A percentile compares a stretch with the other conserved stretches of the same genome.
Evolutionary conservation across 2,329 filamentous ascomycete species (phyloP).

Genomic region (Fusarium mundagurra): DNA sequence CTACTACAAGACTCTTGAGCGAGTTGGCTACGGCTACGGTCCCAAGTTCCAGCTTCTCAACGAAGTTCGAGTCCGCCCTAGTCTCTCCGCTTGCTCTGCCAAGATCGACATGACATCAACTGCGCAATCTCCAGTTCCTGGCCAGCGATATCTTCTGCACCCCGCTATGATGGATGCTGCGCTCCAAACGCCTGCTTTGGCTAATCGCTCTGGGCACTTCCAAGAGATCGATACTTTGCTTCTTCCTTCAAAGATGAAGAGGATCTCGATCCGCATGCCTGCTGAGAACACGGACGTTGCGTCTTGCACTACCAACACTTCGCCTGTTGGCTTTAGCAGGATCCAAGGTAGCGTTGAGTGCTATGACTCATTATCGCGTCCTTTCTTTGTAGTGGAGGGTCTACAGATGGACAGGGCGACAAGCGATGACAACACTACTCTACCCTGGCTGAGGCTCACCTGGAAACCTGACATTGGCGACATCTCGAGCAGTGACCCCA

Average conservation of each 20-base stretch:
- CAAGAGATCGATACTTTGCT: slow-evolving; percentile 39
- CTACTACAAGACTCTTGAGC: slow-evolving; percentile 37
- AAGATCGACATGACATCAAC: slow-evolving; percentile 33
- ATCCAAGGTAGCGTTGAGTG: slow-evolving; percentile 35
- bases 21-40: slow-evolving; percentile 38
- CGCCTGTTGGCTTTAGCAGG: slow-evolving; percentile 32
- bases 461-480: slow-evolving; percentile 40
- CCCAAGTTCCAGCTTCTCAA: slow-evolving; percentile 39
- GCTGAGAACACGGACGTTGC: slow-evolving; percentile 28
- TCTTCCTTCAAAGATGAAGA: slow-evolving; percentile 36
- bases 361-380: slow-evolving; percentile 23
- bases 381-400: slow-evolving; percentile 37
- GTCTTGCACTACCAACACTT: slow-evolving; percentile 31
- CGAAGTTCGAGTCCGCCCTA: slow-evolving; percentile 36
- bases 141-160: slow-evolving; percentile 37
- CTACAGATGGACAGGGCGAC: slow-evolving; percentile 39
- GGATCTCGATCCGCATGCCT: slow-evolving; percentile 37
- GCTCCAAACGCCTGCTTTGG: slow-evolving; percentile 35
- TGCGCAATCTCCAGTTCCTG: slow-evolving; percentile 28
- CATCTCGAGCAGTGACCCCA: slow-evolving; percentile 32
- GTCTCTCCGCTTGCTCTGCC: slow-evolving; percentile 34
- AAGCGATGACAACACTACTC: slow-evolving; percentile 29
- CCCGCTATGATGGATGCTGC: slow-evolving; percentile 41
- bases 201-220: slow-evolving; percentile 36
- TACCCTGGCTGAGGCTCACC: slow-evolving; percentile 35